Conservation (phyloP, 225 moss, liverwort and hornwort species). For the Lunularia cruciata region DNA sequence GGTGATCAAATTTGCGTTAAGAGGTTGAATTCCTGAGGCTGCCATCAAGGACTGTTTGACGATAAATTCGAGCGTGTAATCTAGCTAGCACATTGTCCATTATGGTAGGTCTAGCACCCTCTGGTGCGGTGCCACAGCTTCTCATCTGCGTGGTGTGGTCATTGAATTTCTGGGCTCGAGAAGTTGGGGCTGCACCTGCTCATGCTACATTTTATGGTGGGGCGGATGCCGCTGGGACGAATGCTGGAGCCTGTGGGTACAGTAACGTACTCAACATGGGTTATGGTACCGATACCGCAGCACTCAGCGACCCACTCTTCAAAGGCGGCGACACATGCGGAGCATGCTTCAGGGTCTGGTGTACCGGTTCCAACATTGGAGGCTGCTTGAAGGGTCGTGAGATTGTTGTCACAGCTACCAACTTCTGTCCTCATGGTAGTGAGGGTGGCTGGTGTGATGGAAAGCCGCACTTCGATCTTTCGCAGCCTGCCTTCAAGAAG, state of each 20-base stretch:
- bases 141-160: too few species aligned
- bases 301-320: constrained; percentile 3
- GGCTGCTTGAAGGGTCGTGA: neutral
- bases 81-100: too few species aligned
- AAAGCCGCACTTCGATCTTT: constrained; percentile 8
- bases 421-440: constrained; percentile 1
- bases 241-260: constrained; percentile 22
- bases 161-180: too few species aligned
- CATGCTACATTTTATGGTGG: too few species aligned
- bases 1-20: too few species aligned
- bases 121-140: too few species aligned
- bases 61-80: too few species aligned
- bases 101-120: too few species aligned
- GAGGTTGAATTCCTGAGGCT: too few species aligned
- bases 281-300: constrained; percentile 6
- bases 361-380: neutral
- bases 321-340: constrained; percentile 8
- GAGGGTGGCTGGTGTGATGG: constrained; percentile 12
- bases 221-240: too few species aligned
- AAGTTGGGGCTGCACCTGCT: too few species aligned
- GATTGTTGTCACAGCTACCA: constrained; percentile 2
- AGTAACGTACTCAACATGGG: constrained; percentile 8
- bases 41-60: too few species aligned
- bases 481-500: constrained; percentile 1
- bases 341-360: constrained; percentile 14